Evolutionary conservation across 768 basidiomycete species (phyloP), one percentile per base, ranked within the genome.

Genomic region (Boletellus sp.): DNA sequence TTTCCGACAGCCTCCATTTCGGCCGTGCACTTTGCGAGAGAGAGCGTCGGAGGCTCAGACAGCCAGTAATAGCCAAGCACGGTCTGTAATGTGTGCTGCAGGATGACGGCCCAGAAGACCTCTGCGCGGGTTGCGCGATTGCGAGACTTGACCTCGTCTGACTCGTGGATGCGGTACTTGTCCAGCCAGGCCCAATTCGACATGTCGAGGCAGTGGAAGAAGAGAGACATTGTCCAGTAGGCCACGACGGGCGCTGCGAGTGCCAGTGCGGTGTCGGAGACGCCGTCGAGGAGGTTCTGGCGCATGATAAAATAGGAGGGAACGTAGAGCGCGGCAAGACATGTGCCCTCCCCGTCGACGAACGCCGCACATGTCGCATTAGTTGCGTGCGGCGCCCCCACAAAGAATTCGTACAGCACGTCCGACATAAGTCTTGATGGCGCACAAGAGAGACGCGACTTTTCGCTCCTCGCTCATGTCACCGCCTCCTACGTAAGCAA

Each of bases 41-140:
- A 58, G 24, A 69, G 43, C 40, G 52, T 16, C 63, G 75, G 42
- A 11, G 59, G 54, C 6, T 81, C 75, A 12, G 78, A 74, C 42
- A 95, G 55, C 83, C 84, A 88, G 28, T 79, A 66, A 11, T 78
- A 65, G 1, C 91, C 96, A 11, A 96, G 69, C 1, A 72, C 51
- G 0, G 92, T 95, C 70, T 98, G 96, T 6, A 96, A 60, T 17
- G 77, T 61, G 51, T 99, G 96, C 66, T 99, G 96, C 39, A 93
- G 55, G 9, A 95, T 43, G 47, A 99, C 94, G 0, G 90, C 90
- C 57, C 74, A 69, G 32, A 95, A 60, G 52, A 99, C 95, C 52
- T 92, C 65, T 3, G 62, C 45, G 9, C 81, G 80, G 0, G 89
- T 83, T 4, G 81, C 94, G 9, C 80, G 76, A 66, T 98, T 98